Evolutionary conservation across 2,329 filamentous ascomycete genomes (phyloP).

Genomic region (Colletotrichum sp.): DNA sequence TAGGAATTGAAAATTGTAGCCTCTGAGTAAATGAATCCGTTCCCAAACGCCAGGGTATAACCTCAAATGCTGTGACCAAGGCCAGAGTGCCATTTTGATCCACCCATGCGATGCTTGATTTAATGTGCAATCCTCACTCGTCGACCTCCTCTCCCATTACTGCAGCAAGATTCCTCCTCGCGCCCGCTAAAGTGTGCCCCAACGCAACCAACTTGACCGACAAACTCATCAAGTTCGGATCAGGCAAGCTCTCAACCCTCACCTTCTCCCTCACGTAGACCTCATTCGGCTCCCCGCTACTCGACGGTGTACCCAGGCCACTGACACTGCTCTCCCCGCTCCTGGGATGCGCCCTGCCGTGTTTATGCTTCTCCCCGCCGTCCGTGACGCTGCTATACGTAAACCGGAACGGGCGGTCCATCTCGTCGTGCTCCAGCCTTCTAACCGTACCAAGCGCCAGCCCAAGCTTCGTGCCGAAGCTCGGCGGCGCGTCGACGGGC

Average conservation of each 20-base stretch:
- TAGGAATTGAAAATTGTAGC: conserved; percentile 15
- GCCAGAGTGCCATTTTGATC: neutral
- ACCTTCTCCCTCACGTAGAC: conserved; percentile 91
- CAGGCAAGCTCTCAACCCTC: conserved; percentile 78
- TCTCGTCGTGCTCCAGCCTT: conserved; percentile 78
- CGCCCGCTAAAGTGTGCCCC: conserved; percentile 73
- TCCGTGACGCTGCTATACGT: conserved; percentile 35
- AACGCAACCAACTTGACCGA: conserved; percentile 84
- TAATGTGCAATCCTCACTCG: conserved; percentile 20
- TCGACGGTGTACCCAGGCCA: conserved; percentile 11
- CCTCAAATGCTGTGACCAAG: neutral
- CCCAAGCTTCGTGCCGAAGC: conserved; percentile 70
- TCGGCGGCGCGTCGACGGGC: conserved; percentile 65
- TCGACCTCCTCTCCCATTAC: conserved; percentile 72
- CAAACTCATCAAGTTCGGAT: conserved; percentile 83
- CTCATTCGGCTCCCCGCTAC: conserved; percentile 47
- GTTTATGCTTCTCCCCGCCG: conserved; percentile 22
- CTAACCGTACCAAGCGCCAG: conserved; percentile 70
- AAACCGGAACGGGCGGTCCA: conserved; percentile 76
- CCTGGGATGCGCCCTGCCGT: conserved; percentile 5
- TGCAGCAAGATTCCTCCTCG: conserved; percentile 73
- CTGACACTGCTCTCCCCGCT: neutral
- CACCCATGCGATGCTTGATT: neutral
- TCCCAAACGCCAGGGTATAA: conserved; percentile 26
- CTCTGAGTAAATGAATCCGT: neutral